Evolutionary conservation across 768 basidiomycete species (phyloP).

Genomic region (Galerina sulciceps): DNA sequence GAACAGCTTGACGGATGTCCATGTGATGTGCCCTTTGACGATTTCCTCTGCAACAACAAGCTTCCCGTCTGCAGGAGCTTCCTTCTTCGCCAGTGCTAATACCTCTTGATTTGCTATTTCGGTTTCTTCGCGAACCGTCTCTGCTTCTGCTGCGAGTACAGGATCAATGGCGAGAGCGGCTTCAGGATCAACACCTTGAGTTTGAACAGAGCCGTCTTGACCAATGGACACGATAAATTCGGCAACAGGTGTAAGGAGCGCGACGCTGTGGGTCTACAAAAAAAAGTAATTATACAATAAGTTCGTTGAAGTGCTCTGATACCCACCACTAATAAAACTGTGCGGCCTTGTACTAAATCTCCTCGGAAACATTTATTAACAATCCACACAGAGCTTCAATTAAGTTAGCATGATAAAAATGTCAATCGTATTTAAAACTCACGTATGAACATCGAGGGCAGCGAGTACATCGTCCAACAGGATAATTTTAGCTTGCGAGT

Average conservation of each 20-base stretch:
- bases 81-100: conserved; percentile 21
- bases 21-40: conserved; percentile 32
- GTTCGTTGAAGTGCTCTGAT: too few species aligned
- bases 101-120: conserved; percentile 28
- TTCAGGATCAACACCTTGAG: conserved; percentile 46
- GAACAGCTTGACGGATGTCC: conserved; percentile 37
- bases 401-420: not conserved
- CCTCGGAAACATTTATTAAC: conserved; percentile 78
- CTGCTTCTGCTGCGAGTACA: conserved; percentile 33
- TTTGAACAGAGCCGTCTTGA: conserved; percentile 51
- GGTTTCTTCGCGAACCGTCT: not conserved
- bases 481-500: conserved; percentile 57
- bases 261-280: conserved; percentile 47
- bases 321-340: conserved; percentile 75
- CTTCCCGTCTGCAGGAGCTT: conserved; percentile 45
- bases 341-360: conserved; percentile 71
- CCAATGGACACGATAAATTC: conserved; percentile 60
- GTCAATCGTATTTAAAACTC: not conserved
- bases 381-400: conserved; percentile 32
- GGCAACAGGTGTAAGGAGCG: conserved; percentile 53
- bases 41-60: conserved; percentile 67
- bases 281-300: not conserved
- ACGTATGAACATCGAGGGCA: conserved; percentile 52
- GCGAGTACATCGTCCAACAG: conserved; percentile 79
- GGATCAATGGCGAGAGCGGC: conserved; percentile 46